These are phyloP conservation scores for Suhomyces sp. DNA, from an alignment of 805 yeast genomes.

Conservation along the genomic window DNA sequence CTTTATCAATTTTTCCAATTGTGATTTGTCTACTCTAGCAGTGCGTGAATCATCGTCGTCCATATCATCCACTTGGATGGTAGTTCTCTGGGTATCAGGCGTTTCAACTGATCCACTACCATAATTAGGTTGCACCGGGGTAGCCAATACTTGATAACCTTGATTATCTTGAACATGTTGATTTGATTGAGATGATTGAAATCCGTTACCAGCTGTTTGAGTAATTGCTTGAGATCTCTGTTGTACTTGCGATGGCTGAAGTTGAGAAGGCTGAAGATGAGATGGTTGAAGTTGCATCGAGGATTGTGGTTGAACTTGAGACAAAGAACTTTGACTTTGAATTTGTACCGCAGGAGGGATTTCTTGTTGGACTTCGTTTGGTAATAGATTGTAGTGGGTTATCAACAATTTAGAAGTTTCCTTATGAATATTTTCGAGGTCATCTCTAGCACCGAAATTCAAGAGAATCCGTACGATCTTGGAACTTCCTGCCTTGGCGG, in stretches of 20 bases:
- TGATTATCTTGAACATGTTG: background rate
- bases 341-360: background rate
- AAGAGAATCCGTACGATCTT: conserved; percentile 77
- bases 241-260: conserved; percentile 10
- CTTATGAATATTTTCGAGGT: conserved; percentile 40
- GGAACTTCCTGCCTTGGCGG: conserved; percentile 63
- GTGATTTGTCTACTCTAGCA: conserved; percentile 35
- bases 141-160: conserved; percentile 20
- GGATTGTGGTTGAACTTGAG: background rate
- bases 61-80: conserved; percentile 42
- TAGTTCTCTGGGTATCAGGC: conserved; percentile 47
- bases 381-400: conserved; percentile 36
- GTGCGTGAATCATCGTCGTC: conserved; percentile 33
- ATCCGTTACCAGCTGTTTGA: background rate
- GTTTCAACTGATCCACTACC: conserved; percentile 26
- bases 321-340: conserved; percentile 1
- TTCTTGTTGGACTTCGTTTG: conserved; percentile 7
- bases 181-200: background rate
- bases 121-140: conserved; percentile 30
- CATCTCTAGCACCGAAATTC: conserved; percentile 79
- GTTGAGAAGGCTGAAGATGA: background rate
- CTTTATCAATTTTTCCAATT: conserved; percentile 28
- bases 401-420: conserved; percentile 47
- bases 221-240: background rate
- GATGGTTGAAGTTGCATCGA: conserved; percentile 1